Evolutionary conservation across 106 monocot genomes (phyloP).

Genomic region (Phalaenopsis equestris): DNA sequence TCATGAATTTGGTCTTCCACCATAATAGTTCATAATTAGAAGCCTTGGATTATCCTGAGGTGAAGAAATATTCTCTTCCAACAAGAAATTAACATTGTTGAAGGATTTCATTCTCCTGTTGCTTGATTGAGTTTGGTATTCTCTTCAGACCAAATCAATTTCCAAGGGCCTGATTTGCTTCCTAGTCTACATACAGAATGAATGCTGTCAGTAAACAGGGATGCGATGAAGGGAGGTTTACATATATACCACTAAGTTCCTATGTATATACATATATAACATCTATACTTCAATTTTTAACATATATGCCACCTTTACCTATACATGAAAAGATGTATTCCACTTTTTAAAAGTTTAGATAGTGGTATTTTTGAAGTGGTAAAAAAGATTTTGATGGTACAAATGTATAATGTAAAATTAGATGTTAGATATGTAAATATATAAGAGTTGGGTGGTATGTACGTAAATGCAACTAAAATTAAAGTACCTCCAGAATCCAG

Average conservation of each 20-base stretch:
- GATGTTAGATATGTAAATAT: not conserved
- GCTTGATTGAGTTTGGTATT: conserved; percentile 1
- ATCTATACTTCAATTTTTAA: no score
- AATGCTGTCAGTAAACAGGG: not conserved
- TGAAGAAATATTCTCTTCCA: not conserved
- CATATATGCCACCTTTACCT: no score
- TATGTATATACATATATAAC: no score
- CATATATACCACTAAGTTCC: no score
- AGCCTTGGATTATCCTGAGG: not conserved
- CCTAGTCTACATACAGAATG: conserved; percentile 45
- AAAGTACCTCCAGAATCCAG: conserved; percentile 80
- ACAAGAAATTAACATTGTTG: not conserved
- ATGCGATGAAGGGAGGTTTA: not conserved
- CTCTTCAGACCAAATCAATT: conserved; percentile 47
- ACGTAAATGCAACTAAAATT: no score
- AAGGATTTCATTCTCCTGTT: conserved; percentile 11
- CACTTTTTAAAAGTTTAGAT: no score
- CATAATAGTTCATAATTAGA: no score
- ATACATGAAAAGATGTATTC: no score
- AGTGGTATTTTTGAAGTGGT: no score
- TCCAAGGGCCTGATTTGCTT: conserved; percentile 74
- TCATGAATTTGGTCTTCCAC: not conserved
- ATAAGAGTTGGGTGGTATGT: not conserved
- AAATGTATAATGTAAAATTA: no score
- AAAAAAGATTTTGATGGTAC: no score